Base-by-base conservation (phyloP, 306 rosid genomes). In the Senna siamea region DNA sequence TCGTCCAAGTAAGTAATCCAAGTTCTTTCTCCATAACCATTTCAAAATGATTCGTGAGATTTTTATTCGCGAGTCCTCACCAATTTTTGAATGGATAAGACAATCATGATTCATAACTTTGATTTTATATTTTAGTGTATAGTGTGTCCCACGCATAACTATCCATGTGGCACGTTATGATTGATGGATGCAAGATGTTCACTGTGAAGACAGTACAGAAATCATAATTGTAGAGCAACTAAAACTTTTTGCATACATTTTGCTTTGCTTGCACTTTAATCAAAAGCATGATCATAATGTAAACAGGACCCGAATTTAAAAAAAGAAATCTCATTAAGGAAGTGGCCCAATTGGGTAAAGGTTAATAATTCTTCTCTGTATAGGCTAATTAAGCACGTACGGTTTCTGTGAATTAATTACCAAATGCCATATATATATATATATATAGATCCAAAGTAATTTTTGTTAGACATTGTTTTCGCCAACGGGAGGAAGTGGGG, bases 201-300 rank as follows among this genome's bases (percentile, higher is more conserved):
- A 59, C 62, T n/a, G 34, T 51, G 54, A 55, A 35, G 23, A 56
- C 56, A 14, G 8, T 53, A 44, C 7, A 40, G 30, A 22, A 32
- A 38, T 7, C 53, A 53, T 43, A n/a, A n/a, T n/a, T n/a, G n/a
- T n/a, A n/a, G n/a, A n/a, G n/a, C n/a, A n/a, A n/a, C n/a, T n/a
- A 48, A 53, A n/a, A 55, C 14, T 15, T n/a, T 13, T 10, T 43
- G 30, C 37, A 23, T 66, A 60, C 63, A 44, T 34, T 72, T 9
- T 40, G 9, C 63, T 62, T 66, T 71, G 81, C 75, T 70, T 67
- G 55, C 75, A 66, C 50, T 67, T 62, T 43, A 20, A 76, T 72
- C 68, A 75, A 43, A 66, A 44, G 66, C 23, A 57, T 68, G 75
- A 68, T 13, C 23, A 44, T 48, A 47, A 62, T 75, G 64, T 15